Percentiles rank a stretch among this genome's conserved stretches.
Conservation (phyloP, 139 green algal species). For the Micractinium sp. region DNA sequence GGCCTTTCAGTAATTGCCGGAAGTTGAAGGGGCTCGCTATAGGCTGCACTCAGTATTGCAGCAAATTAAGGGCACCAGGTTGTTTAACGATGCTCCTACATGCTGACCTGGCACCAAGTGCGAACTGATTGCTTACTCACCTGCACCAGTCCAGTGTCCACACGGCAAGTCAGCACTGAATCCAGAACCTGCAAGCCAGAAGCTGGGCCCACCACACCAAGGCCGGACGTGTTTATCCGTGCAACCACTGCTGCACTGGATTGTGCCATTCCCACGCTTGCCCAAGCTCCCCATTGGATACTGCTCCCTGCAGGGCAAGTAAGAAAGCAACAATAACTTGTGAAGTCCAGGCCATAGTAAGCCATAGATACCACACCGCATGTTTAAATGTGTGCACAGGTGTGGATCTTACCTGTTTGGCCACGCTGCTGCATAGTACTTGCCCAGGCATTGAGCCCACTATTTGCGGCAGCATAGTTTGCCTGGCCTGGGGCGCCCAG, state of each 20-base stretch:
- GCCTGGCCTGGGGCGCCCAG: slow-evolving; percentile 62
- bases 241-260: not conserved
- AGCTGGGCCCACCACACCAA: not conserved
- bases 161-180: not conserved
- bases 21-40: slow-evolving; percentile 17
- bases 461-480: slow-evolving; percentile 74
- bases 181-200: not conserved
- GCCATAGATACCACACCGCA: not conserved
- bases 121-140: not conserved
- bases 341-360: not conserved
- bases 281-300: slow-evolving; percentile 81
- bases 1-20: not conserved
- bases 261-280: slow-evolving; percentile 68
- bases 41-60: not conserved
- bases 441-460: slow-evolving; percentile 59
- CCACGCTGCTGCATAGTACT: not conserved
- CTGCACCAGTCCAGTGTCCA: not conserved
- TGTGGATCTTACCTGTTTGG: slow-evolving; percentile 26
- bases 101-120: no score
- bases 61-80: no score
- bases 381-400: not conserved
- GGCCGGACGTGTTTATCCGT: not conserved
- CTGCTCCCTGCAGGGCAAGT: slow-evolving; percentile 27
- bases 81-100: no score
- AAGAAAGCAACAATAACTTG: not conserved